Evolutionary conservation across 768 basidiomycete species (phyloP).

Genomic region (Lyophyllum atratum): DNA sequence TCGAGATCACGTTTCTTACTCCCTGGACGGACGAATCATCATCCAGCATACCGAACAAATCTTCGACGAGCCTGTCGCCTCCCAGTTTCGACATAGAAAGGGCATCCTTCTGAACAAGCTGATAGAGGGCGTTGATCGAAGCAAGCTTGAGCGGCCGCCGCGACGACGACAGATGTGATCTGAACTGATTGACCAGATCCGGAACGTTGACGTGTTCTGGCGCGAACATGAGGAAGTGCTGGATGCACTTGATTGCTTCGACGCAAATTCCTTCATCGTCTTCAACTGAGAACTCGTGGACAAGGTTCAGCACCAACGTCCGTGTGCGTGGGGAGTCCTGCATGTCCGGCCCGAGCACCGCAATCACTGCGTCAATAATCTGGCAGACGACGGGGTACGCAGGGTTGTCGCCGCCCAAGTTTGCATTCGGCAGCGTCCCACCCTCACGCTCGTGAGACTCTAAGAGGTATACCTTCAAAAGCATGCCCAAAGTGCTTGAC

Average conservation of each 20-base stretch:
- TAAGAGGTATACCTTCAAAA: slow-evolving; percentile 85
- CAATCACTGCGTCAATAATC: slow-evolving; percentile 91
- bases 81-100: slow-evolving; percentile 89
- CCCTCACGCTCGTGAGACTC: slow-evolving; percentile 95
- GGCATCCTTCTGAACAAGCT: slow-evolving; percentile 95
- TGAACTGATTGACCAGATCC: slow-evolving; percentile 75
- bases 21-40: slow-evolving; percentile 94
- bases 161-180: slow-evolving; percentile 76
- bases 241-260: slow-evolving; percentile 94
- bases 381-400: slow-evolving; percentile 91
- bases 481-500: slow-evolving; percentile 83
- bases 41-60: slow-evolving; percentile 93
- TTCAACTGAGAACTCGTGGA: slow-evolving; percentile 83
- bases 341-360: slow-evolving; percentile 92
- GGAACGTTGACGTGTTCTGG: slow-evolving; percentile 83
- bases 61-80: slow-evolving; percentile 91
- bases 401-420: slow-evolving; percentile 87
- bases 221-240: slow-evolving; percentile 96
- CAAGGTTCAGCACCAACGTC: slow-evolving; percentile 80
- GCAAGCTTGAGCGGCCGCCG: slow-evolving; percentile 88
- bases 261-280: slow-evolving; percentile 87
- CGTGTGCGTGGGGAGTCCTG: slow-evolving; percentile 83
- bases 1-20: slow-evolving; percentile 88
- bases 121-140: slow-evolving; percentile 94
- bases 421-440: slow-evolving; percentile 78